Percentiles rank a stretch among this genome's conserved stretches.
Conservation (phyloP, 345 rosid genomes). For the Zanthoxylum bungeanum region DNA sequence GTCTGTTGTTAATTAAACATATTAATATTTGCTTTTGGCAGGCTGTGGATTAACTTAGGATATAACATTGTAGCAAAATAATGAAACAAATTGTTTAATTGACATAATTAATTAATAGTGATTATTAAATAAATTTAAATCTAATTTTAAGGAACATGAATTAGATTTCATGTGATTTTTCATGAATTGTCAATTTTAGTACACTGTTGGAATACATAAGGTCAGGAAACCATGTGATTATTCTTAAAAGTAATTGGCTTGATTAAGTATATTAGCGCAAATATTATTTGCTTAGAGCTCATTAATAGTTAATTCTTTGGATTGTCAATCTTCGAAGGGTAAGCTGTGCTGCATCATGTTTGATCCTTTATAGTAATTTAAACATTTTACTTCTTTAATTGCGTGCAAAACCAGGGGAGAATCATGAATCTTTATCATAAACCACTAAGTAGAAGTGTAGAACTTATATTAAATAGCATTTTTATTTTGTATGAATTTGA, state of each 20-base stretch:
- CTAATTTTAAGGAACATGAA: not conserved
- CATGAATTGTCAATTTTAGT: not conserved
- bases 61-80: not conserved
- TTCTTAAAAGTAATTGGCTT: not conserved
- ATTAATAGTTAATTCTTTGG: not conserved
- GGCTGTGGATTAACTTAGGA: constrained; percentile 8
- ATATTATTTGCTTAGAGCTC: not conserved
- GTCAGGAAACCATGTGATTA: not conserved
- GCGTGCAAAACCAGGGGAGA: not conserved
- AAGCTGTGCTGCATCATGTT: not conserved
- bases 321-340: not conserved
- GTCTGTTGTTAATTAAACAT: constrained; percentile 17
- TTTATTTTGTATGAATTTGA: too few relatives aligned
- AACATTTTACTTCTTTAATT: not conserved
- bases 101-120: too few relatives aligned
- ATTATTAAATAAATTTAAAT: not conserved
- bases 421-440: not conserved
- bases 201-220: not conserved
- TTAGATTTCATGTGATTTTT: not conserved
- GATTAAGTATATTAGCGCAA: not conserved
- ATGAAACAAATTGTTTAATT: constrained; percentile 12
- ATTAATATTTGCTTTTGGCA: not conserved
- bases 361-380: not conserved
- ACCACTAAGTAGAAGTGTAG: too few relatives aligned
- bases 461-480: too few relatives aligned